phyloP scores from a whole-genome alignment of 169 alveolate genomes.

The Hepatocystis sp. region DNA sequence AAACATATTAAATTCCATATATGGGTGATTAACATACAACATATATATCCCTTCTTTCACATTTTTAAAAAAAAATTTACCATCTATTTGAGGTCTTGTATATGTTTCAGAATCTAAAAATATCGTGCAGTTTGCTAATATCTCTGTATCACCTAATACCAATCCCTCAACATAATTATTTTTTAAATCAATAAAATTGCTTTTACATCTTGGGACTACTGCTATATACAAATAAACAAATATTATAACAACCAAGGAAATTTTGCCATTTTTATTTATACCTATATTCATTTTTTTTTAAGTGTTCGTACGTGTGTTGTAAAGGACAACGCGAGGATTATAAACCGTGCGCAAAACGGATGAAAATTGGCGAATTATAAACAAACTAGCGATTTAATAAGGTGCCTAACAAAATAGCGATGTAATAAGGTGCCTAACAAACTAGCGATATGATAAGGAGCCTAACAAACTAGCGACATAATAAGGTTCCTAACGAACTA shows the following conservation, averaged over 20 bases:
- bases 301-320: too few relatives aligned
- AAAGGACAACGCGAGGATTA: too few relatives aligned
- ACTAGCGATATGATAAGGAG: too few relatives aligned
- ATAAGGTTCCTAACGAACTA: too few relatives aligned
- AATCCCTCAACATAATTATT: slow-evolving; percentile 72
- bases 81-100: slow-evolving; percentile 52
- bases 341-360: too few relatives aligned
- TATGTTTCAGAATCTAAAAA: slow-evolving; percentile 64
- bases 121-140: slow-evolving; percentile 47
- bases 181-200: slow-evolving; percentile 36
- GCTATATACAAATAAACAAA: slow-evolving; percentile 10
- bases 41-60: slow-evolving; percentile 70
- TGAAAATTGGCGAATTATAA: too few relatives aligned
- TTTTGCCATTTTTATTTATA: slow-evolving; percentile 2
- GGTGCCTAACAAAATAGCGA: too few relatives aligned
- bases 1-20: slow-evolving; percentile 51
- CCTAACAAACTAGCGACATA: too few relatives aligned
- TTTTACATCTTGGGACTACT: slow-evolving; percentile 11
- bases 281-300: background rate
- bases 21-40: slow-evolving; percentile 69
- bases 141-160: slow-evolving; percentile 8
- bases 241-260: background rate
- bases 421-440: too few relatives aligned
- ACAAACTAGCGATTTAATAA: too few relatives aligned
- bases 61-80: slow-evolving; percentile 55